Percentiles rank a stretch among this genome's conserved stretches.
These are phyloP conservation scores for Phytophthora tentaculata DNA, from an alignment of 352 stramenopile genomes.

Conservation along the genomic window DNA sequence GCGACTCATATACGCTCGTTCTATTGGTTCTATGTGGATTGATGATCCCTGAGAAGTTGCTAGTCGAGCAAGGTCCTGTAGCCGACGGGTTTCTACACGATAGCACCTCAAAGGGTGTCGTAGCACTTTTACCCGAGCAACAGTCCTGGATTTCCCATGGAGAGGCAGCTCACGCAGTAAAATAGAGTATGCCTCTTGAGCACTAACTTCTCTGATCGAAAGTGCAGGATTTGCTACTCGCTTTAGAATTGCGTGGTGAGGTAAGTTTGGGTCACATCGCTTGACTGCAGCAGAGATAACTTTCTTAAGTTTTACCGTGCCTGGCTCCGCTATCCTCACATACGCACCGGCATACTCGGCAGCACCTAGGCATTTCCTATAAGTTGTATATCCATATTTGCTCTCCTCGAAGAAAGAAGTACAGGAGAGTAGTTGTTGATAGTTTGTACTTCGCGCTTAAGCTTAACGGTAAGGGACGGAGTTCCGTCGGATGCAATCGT, in stretches of 20 bases:
- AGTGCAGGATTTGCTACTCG: not conserved
- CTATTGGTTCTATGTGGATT: slow-evolving; percentile 6
- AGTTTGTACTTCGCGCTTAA: not conserved
- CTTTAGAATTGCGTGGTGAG: slow-evolving; percentile 1
- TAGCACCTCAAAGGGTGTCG: not conserved
- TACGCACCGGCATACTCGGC: slow-evolving; percentile 37
- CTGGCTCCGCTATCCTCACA: slow-evolving; percentile 32
- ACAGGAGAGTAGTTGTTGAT: slow-evolving; percentile 11
- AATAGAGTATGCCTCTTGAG: not conserved
- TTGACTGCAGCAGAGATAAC: slow-evolving; percentile 19
- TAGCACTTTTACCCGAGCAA: slow-evolving; percentile 9
- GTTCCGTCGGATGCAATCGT: not conserved
- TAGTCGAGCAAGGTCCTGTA: not conserved
- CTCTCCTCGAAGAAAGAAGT: slow-evolving; percentile 10
- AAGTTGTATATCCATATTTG: slow-evolving; percentile 39
- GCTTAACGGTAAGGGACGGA: not conserved
- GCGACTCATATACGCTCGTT: slow-evolving; percentile 4
- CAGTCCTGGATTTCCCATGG: slow-evolving; percentile 8
- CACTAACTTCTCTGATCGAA: slow-evolving; percentile 6
- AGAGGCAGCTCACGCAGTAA: not conserved
- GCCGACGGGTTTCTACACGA: too few relatives aligned
- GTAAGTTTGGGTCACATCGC: slow-evolving; percentile 1
- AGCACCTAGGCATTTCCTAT: slow-evolving; percentile 37
- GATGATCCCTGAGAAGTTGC: not conserved
- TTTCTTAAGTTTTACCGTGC: slow-evolving; percentile 2